Base-by-base conservation (phyloP, 345 rosid genomes). In the Ceriops zippeliana region DNA sequence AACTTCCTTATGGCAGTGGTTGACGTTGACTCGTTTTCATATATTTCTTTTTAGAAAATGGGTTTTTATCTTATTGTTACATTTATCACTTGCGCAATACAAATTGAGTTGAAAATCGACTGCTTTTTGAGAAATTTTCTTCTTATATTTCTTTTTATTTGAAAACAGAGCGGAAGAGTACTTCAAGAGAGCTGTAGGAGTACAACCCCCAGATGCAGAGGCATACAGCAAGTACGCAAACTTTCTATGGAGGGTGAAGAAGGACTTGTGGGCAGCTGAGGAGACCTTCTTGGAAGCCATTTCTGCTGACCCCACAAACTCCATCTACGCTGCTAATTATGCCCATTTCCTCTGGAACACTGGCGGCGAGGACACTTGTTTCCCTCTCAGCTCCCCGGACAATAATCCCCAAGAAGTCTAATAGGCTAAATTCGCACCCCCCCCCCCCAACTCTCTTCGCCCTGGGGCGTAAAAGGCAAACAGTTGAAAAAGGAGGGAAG, bases 341-440 rank as follows among this genome's bases (percentile, higher is more conserved):
- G 99, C 99, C 16, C 77, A 90, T 80, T 95, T 95, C 76, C 85
- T 95, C 28, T 95, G 99, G 99, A 95, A 86, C 47, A 95, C 96
- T 0, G 99, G 97, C 0, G 97, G 92, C 5, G 96, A 95, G 6
- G 97, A 91, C 68, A 91, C 99, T 6, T 95, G 99, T 70, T 95
- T 85, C 85, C 96, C 96, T 68, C 83, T 91, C 24, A 70, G 57
- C 60, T 79, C 86, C 57, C 61, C 71, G 3, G 78, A 78, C 64
- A 32, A 54, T 24, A 42, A 54, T 24, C 11, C 64, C 38, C 71
- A 64, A 4, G 77, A 81, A 66, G 61, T 42, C 5, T 76, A 68
- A 60, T n/a, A 4, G 65, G 28, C 8, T 5, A 37, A 67, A 16
- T 2, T 15, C 10, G 16, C 28, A 26, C 26, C 26, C 26, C 1